Evolutionary conservation across 768 basidiomycete genomes (phyloP), one percentile per base, ranked within the genome.

Genomic region (Termitomyces sp.): DNA sequence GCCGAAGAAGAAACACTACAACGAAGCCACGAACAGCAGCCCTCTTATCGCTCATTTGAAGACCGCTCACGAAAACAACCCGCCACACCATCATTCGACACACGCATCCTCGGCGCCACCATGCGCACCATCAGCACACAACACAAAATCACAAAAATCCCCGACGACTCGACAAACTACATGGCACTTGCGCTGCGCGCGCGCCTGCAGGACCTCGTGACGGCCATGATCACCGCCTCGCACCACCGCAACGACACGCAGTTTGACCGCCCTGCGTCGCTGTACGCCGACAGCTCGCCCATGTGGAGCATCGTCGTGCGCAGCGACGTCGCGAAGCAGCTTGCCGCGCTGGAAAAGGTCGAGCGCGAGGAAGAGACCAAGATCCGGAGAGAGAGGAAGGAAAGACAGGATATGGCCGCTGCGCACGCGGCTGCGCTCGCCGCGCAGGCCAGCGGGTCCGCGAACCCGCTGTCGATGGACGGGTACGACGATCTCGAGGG

Each of bases 1-100:
- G 93, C 93, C 0, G 93, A 94, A 71, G 92, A 94, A 74, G 93
- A 93, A 70, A 79, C 82, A 4, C 73, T 93, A 5, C 89, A 92
- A 64, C 79, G 88, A 43, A 75, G 79, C 3, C 79, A 86, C 57
- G 83, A 86, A 59, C 80, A 79, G 47, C 86, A 85, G 62, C 81
- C 83, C 48, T 61, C 82, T 18, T 88, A 86, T 67, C 83, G 88
- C 13, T 72, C 82, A 0, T 86, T 83, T 66, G 88, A 91, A 70
- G 93, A 94, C 72, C 87, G 92, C 13, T 82, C 87, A 3, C 83
- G 83, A 50, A 92, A 89, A 68, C 91, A 93, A 68, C 85, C 90
- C 2, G 68, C 72, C 1, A 84, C 78, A 32, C 87, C 90, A 4
- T 76, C 84, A 35, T 89, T 95, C 60, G 87, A 92, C 68, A 79